phyloP scores from a whole-genome alignment of 2,329 filamentous ascomycete genomes.

The Helotiales sp. region DNA sequence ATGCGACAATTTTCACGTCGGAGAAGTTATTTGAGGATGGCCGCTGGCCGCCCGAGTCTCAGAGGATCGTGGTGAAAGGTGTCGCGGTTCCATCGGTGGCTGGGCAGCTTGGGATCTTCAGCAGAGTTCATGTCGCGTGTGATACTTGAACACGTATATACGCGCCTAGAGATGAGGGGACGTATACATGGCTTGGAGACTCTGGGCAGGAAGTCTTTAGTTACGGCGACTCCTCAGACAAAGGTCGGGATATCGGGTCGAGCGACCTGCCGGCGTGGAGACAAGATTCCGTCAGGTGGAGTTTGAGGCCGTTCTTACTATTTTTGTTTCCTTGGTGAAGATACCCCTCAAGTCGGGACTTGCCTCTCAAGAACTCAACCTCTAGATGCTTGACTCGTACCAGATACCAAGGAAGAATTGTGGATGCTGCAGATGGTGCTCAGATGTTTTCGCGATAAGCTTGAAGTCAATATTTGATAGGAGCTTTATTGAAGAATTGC shows the following conservation, averaged over 20 bases:
- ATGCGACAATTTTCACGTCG: constrained; percentile 14
- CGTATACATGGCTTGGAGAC: neutral
- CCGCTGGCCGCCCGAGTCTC: neutral
- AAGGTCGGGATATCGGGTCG: neutral
- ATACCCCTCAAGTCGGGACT: neutral
- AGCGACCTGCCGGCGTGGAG: neutral
- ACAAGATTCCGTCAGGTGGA: neutral
- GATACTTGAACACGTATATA: constrained; percentile 8
- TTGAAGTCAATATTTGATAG: neutral
- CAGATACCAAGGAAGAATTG: neutral
- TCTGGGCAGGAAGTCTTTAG: neutral
- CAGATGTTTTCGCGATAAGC: neutral
- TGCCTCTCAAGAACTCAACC: no score
- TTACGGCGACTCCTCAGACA: neutral
- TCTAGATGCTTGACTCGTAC: neutral
- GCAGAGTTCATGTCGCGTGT: constrained; percentile 10
- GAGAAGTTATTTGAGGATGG: constrained; percentile 12
- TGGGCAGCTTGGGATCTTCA: neutral
- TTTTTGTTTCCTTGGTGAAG: neutral
- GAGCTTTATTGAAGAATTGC: neutral
- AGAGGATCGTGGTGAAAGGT: neutral
- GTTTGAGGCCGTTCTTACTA: neutral
- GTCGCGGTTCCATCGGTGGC: neutral
- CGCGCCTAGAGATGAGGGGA: neutral
- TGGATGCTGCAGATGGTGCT: neutral